Evolutionary conservation across 2,329 filamentous ascomycete species (phyloP).

Genomic region (Colletotrichum cuscutae): DNA sequence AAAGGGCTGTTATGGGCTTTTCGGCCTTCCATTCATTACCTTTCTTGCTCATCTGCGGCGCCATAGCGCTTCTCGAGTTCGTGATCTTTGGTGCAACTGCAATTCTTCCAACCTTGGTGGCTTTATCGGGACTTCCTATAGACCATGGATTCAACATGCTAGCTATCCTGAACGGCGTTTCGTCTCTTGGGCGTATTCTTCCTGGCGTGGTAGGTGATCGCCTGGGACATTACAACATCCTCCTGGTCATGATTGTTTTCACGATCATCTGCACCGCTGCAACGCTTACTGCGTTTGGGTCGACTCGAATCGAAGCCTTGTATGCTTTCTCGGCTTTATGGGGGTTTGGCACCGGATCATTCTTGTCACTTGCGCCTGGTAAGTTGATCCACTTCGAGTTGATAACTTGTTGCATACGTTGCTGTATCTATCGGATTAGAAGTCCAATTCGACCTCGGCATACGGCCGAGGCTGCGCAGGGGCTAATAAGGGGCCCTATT

Average conservation of each 20-base stretch:
- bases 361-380: conserved; percentile 1
- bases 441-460: too few relatives aligned
- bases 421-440: too few relatives aligned
- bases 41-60: neutral
- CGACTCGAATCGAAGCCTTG: conserved; percentile 48
- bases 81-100: conserved; percentile 58
- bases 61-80: conserved; percentile 51
- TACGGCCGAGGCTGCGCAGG: too few relatives aligned
- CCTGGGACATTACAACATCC: conserved; percentile 56
- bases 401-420: too few relatives aligned
- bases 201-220: conserved; percentile 55
- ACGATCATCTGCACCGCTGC: conserved; percentile 48
- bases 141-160: conserved; percentile 55
- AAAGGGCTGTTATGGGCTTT: neutral
- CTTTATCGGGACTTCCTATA: conserved; percentile 44
- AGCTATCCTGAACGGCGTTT: conserved; percentile 55
- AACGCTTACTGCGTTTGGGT: conserved; percentile 57
- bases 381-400: neutral
- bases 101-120: conserved; percentile 57
- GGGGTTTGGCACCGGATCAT: conserved; percentile 57
- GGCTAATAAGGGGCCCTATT: too few relatives aligned
- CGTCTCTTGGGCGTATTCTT: conserved; percentile 53
- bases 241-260: conserved; percentile 40
- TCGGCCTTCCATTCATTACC: neutral
- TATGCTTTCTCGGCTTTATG: conserved; percentile 58